Base-by-base conservation (phyloP, 495 filamentous ascomycete genomes). In the Daldinia childiae region DNA sequence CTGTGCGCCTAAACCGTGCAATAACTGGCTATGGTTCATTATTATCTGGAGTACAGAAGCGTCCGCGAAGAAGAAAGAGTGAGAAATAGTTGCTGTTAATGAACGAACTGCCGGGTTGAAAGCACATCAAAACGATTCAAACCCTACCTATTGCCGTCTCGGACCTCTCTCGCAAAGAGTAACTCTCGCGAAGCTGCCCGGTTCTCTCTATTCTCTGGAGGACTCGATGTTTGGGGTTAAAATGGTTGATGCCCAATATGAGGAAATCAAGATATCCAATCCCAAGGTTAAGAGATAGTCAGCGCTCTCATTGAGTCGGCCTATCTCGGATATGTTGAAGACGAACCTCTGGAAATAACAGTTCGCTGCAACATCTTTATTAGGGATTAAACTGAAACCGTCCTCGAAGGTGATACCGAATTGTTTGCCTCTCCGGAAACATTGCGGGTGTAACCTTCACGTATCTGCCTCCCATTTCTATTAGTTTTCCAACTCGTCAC, bases 181-280 rank as follows among this genome's bases (percentile, higher is more conserved):
- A 8, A 45, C 30, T 61, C 15, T 58, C 51, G 58, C 21, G 51
- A 65, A 55, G 29, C 34, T 48, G 48, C 29, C 32, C 60, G 32
- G 50, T 38, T 45, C 57, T 1, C 34, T 54, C 4, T 12, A 14
- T 30, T 52, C 29, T 24, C 45, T 21, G 12, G 17, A 5, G 12
- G 38, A 11, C 34, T n/a, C 8, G 29, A 39, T n/a, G n/a, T 30
- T 21, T 21, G 26, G 43, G 17, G 27, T 3, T 17, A 26, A 24
- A 34, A n/a, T 14, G 14, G 27, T 65, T 68, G 60, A 26, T 66
- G 71, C 61, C 71, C 62, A 69, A 73, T 59, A 73, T 63, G 57
- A 67, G 41, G 19, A 52, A 60, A 59, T 58, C 34, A 29, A 66
- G 15, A 54, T 34, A 14, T 72, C 43, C 11, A 26, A 50, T n/a